phyloP scores from a whole-genome alignment of 2,329 filamentous ascomycete species.

The Erysiphe pulchra region DNA sequence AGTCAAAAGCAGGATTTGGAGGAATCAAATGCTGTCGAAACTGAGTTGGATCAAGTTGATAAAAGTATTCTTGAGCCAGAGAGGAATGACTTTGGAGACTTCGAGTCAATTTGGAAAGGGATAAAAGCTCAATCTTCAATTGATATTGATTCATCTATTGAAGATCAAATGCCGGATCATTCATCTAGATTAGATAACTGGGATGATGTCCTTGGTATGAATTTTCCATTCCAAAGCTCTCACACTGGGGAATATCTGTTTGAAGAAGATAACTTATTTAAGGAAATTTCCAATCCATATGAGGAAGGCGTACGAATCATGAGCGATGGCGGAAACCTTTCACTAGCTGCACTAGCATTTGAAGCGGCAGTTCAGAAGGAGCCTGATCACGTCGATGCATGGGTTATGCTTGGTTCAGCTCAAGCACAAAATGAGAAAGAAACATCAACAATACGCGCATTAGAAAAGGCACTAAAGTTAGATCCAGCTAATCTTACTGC shows the following conservation, averaged over 20 bases:
- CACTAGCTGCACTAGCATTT: constrained; percentile 77
- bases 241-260: constrained; percentile 79
- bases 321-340: constrained; percentile 79
- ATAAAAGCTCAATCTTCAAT: constrained; percentile 53
- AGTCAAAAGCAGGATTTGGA: constrained; percentile 19
- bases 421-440: constrained; percentile 99
- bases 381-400: constrained; percentile 67
- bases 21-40: constrained; percentile 12
- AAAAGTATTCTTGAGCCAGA: constrained; percentile 50
- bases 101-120: constrained; percentile 71
- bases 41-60: constrained; percentile 74
- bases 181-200: constrained; percentile 59
- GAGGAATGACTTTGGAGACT: constrained; percentile 56
- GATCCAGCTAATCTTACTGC: constrained; percentile 71
- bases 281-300: constrained; percentile 58
- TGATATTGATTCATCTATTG: constrained; percentile 40
- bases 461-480: constrained; percentile 73
- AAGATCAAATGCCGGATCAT: constrained; percentile 36
- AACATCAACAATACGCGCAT: constrained; percentile 73
- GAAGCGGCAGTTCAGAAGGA: constrained; percentile 88
- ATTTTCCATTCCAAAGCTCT: constrained; percentile 41
- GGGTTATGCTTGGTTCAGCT: constrained; percentile 73
- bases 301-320: constrained; percentile 85
- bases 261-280: constrained; percentile 80
- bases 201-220: constrained; percentile 34